Evolutionary conservation across 2,329 filamentous ascomycete species (phyloP).

Genomic region (Colletotrichum sp.): DNA sequence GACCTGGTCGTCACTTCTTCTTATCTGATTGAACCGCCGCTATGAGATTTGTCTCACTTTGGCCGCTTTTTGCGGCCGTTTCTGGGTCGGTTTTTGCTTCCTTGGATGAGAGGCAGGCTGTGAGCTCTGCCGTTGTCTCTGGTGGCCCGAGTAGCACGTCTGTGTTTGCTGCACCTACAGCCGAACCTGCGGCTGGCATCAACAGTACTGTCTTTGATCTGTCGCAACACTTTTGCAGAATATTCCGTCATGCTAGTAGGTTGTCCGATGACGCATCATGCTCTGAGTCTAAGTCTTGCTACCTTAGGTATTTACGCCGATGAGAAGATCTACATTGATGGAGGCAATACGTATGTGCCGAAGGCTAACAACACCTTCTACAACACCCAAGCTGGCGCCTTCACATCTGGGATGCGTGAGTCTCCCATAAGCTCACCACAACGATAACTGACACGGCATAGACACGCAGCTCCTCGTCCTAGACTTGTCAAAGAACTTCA

Average conservation of each 20-base stretch:
- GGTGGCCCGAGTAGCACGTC: not conserved
- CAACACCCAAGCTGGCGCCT: slow-evolving; percentile 3
- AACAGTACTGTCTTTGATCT: slow-evolving; percentile 8
- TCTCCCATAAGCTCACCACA: not conserved
- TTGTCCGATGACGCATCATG: not conserved
- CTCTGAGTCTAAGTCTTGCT: not conserved
- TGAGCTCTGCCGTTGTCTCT: not conserved
- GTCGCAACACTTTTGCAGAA: slow-evolving; percentile 1
- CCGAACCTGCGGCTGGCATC: not conserved
- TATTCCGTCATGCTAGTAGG: slow-evolving; percentile 9
- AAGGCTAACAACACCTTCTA: slow-evolving; percentile 4
- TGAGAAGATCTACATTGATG: slow-evolving; percentile 25
- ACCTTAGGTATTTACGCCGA: slow-evolving; percentile 19
- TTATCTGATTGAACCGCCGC: not conserved
- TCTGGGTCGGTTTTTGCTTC: not conserved
- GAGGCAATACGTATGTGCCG: slow-evolving; percentile 23
- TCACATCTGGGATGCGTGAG: slow-evolving; percentile 7
- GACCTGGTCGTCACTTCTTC: not conserved
- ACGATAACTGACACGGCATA: not conserved
- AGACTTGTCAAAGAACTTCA: slow-evolving; percentile 23
- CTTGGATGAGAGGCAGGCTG: not conserved
- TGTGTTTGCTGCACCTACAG: slow-evolving; percentile 5
- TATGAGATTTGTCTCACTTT: not conserved
- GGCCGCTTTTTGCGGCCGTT: not conserved
- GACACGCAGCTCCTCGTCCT: slow-evolving; percentile 22